Conservation (phyloP, 768 basidiomycete species). For the Termitomyces sp. region DNA sequence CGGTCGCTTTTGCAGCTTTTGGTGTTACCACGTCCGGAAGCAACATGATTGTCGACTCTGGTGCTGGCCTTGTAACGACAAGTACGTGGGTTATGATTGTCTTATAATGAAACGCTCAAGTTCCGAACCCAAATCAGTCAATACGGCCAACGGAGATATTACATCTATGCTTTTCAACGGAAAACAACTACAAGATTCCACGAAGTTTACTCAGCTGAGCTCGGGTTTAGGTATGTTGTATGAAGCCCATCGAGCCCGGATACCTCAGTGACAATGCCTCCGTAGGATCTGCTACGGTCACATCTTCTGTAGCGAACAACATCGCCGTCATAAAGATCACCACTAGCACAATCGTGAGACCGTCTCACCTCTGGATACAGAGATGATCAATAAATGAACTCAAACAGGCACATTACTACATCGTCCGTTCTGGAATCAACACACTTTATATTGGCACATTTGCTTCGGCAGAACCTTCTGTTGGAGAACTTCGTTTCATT, state of each 20-base stretch:
- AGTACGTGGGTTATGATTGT: conserved; percentile 23
- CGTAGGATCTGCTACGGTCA: conserved; percentile 38
- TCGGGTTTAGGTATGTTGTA: conserved; percentile 38
- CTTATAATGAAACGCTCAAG: background rate
- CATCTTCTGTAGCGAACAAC: conserved; percentile 36
- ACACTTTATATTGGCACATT: conserved; percentile 46
- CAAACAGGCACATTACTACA: conserved; percentile 42
- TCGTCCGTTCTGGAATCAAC: conserved; percentile 39
- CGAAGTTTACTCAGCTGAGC: conserved; percentile 44
- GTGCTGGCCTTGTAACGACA: conserved; percentile 41
- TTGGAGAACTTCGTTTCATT: conserved; percentile 48
- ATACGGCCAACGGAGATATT: conserved; percentile 42
- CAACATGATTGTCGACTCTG: conserved; percentile 41
- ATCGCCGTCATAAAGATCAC: conserved; percentile 39
- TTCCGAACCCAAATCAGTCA: conserved; percentile 26
- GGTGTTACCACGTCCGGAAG: conserved; percentile 40
- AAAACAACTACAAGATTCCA: conserved; percentile 41
- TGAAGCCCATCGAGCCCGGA: background rate
- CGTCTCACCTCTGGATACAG: background rate
- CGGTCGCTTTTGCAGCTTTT: conserved; percentile 40
- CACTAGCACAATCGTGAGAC: conserved; percentile 40
- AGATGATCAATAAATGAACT: background rate
- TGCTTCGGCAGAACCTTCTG: conserved; percentile 41
- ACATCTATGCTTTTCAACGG: conserved; percentile 44
- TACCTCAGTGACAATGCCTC: background rate